Evolutionary conservation across 306 rosid species (phyloP), one percentile per base, ranked within the genome.

Genomic region (Rubus parviflorus): DNA sequence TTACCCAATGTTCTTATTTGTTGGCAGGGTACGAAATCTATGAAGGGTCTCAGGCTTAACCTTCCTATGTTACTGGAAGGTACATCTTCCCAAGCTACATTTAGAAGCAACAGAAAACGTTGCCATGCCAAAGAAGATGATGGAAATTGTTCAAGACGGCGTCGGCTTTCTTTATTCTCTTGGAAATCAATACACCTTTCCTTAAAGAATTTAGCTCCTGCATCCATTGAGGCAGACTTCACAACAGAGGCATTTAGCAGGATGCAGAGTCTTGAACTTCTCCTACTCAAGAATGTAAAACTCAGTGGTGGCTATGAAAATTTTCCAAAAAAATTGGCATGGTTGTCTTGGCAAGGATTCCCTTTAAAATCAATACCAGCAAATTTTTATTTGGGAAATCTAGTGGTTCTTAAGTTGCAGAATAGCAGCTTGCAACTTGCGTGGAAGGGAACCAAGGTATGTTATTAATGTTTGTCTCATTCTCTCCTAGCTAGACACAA

Each of bases 381-480:
- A 5, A 25, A 4, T 5, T 75, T 75, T 75, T 37, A 13, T 64
- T 43, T 48, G 46, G 38, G 13, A 64, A 75, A 63, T 22, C 51
- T 75, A 35, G 79, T 75, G 30, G 79, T 7, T n/a, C 67, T 75
- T 37, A 72, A 64, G 60, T 61, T 75, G 63, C 23, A 40, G 25
- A 0, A 75, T 22, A 75, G 63, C 72, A n/a, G 10, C 45, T 54
- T 75, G 48, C 70, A 65, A 38, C 23, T 6, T 65, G 48, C 20
- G 0, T 65, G 70, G 70, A 10, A 65, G 48, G 48, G 25, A 42
- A 65, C 23, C 45, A 37, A 0, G 70, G 70, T 65, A 65, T 16
- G n/a, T 42, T 0, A 30, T 30, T 0, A 1, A 4, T 23, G 6
- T 10, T 11, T 58, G 3, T 53, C 16, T 10, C 37, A 0, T 0